Evolutionary conservation across 345 rosid genomes (phyloP), one percentile per base, ranked within the genome.

Genomic region (Trapa incisa): DNA sequence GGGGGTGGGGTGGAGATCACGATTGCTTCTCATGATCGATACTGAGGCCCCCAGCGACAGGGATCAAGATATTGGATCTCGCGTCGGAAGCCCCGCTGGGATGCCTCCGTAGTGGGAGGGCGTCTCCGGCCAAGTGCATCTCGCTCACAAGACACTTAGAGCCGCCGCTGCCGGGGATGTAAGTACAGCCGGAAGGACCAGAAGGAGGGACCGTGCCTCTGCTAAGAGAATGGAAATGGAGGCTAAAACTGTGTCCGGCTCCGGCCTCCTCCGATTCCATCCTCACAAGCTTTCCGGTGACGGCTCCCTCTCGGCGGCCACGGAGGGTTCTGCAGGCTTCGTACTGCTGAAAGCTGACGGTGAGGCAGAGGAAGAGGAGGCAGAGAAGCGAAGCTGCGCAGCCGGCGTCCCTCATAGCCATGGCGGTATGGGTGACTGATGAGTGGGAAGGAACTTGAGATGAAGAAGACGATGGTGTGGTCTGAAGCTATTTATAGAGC

Each of bases 161-260:
- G 5, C 67, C 67, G 7, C 50, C 15, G n/a, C 48, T 16, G 14
- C 67, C 67, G 2, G 67, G 67, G 22, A 64, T 39, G 67, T 64
- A 39, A 17, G 67, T 64, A 33, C 67, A 64, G 4, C 67, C 67
- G 3, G 67, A 64, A 38, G 50, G 29, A 5, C 29, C 67, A 10
- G 67, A 64, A 41, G 67, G 67, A 7, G 67, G 48, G 35, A 41
- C 32, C 2, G 67, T 35, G 6, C 33, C 67, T 64, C 67, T 38
- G 9, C 2, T 3, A 0, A 64, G 67, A 9, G 67, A 64, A 48
- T 37, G 66, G 32, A 22, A 22, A 22, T 22, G 29, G 29, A 63
- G 7, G 38, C 2, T 58, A 15, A 58, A 1, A 16, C 35, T 13
- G 11, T 35, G 32, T 22, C 29, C 29, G 29, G 29, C 29, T 22